These are phyloP conservation scores for Eucalyptus coolabah DNA, from an alignment of 345 rosid species.

Conservation along the genomic window DNA sequence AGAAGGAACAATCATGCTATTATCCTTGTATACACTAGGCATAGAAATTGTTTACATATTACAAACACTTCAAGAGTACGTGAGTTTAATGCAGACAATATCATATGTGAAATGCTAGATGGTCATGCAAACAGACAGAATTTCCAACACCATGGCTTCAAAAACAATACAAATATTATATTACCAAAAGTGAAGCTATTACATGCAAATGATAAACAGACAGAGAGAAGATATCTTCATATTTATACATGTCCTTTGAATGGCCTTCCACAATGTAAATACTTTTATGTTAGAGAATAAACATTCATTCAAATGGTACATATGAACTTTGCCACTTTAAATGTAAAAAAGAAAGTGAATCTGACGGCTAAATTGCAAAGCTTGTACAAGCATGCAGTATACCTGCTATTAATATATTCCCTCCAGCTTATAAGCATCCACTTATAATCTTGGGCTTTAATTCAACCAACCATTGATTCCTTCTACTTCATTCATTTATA, in stretches of 20 bases:
- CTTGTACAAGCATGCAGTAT: background rate
- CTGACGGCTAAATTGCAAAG: background rate
- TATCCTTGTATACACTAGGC: background rate
- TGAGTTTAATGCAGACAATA: background rate
- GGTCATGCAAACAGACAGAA: background rate
- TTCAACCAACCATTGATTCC: background rate
- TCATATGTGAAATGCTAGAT: background rate
- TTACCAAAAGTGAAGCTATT: background rate
- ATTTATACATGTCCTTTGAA: background rate
- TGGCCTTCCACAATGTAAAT: background rate
- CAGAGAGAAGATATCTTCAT: background rate
- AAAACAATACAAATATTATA: background rate
- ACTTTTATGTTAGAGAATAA: background rate
- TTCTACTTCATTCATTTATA: background rate
- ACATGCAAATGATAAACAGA: background rate
- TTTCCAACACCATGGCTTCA: background rate
- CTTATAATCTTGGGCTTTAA: background rate
- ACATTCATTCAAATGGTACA: background rate
- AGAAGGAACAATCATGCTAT: background rate
- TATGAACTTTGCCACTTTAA: background rate
- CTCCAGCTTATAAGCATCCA: background rate
- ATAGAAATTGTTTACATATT: background rate
- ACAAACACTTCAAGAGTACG: background rate
- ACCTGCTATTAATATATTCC: background rate
- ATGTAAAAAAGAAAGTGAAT: background rate